These are phyloP conservation scores for Combretum micranthum DNA, from an alignment of 345 rosid species.

Conservation along the genomic window DNA sequence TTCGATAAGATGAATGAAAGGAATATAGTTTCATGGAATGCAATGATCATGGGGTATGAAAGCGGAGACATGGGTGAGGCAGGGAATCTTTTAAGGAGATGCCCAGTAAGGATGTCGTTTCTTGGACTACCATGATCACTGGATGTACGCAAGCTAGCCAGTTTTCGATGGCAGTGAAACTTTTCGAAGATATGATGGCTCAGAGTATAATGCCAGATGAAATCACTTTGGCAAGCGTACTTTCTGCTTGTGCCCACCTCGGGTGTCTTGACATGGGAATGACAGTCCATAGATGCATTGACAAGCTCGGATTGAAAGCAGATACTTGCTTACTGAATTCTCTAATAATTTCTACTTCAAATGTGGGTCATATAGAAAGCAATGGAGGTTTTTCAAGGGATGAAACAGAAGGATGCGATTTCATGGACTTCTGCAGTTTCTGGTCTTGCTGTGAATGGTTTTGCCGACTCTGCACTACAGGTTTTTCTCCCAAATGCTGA, in stretches of 20 bases:
- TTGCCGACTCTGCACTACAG: slow-evolving; percentile 32
- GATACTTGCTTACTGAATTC: slow-evolving; percentile 43
- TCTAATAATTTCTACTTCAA: slow-evolving; percentile 54
- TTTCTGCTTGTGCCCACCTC: slow-evolving; percentile 59
- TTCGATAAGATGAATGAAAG: slow-evolving; percentile 38
- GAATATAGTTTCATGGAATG: slow-evolving; percentile 51
- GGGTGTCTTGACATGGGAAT: slow-evolving; percentile 41
- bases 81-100: slow-evolving; percentile 39
- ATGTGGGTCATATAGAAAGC: slow-evolving; percentile 47
- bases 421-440: slow-evolving; percentile 60
- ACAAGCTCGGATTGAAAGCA: slow-evolving; percentile 16
- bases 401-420: slow-evolving; percentile 41
- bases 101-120: slow-evolving; percentile 47
- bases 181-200: slow-evolving; percentile 54
- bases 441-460: slow-evolving; percentile 61
- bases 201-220: slow-evolving; percentile 45
- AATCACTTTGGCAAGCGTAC: slow-evolving; percentile 45
- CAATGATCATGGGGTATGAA: slow-evolving; percentile 42
- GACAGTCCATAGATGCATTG: slow-evolving; percentile 35
- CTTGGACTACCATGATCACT: slow-evolving; percentile 67
- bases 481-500: slow-evolving; percentile 40
- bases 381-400: slow-evolving; percentile 28
- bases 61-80: slow-evolving; percentile 30
- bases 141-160: slow-evolving; percentile 42
- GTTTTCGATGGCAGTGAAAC: slow-evolving; percentile 33